These are phyloP conservation scores for Wickerhamomyces alni DNA, from an alignment of 805 yeast species.

Conservation along the genomic window DNA sequence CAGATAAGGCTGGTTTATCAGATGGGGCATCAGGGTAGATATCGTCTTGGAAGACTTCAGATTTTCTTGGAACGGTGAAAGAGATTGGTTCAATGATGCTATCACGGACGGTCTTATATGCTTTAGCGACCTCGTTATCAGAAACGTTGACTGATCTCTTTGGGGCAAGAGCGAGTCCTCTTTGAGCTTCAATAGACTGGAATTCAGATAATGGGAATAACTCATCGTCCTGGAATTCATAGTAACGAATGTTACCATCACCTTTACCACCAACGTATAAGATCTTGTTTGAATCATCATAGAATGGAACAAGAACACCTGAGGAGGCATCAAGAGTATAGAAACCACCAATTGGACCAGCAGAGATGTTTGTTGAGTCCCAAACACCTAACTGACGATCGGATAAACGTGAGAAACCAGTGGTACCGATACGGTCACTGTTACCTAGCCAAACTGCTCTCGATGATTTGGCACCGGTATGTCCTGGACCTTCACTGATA, in stretches of 20 bases:
- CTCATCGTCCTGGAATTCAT: constrained; percentile 80
- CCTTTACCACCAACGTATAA: constrained; percentile 94
- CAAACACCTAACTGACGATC: constrained; percentile 95
- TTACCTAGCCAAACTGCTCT: constrained; percentile 91
- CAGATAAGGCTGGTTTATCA: constrained; percentile 66
- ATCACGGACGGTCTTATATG: constrained; percentile 87
- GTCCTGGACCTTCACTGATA: constrained; percentile 82
- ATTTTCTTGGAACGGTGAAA: constrained; percentile 88
- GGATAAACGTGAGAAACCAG: constrained; percentile 88
- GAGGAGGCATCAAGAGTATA: constrained; percentile 82
- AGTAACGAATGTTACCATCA: constrained; percentile 95
- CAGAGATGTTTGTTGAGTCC: constrained; percentile 69
- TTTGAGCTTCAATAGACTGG: constrained; percentile 86
- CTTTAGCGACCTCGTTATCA: constrained; percentile 78
- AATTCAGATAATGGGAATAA: constrained; percentile 83
- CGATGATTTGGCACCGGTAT: constrained; percentile 86
- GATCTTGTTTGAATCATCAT: constrained; percentile 72
- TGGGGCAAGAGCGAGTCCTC: constrained; percentile 92
- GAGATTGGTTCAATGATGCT: constrained; percentile 83
- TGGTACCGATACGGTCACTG: constrained; percentile 77
- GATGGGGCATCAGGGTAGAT: constrained; percentile 91
- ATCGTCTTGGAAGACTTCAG: constrained; percentile 89
- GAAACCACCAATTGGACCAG: constrained; percentile 89
- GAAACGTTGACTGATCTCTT: constrained; percentile 70
- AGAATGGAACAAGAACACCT: constrained; percentile 90